These are phyloP conservation scores for Neohortaea acidophila DNA, from an alignment of 495 filamentous ascomycete species.

Conservation along the genomic window DNA sequence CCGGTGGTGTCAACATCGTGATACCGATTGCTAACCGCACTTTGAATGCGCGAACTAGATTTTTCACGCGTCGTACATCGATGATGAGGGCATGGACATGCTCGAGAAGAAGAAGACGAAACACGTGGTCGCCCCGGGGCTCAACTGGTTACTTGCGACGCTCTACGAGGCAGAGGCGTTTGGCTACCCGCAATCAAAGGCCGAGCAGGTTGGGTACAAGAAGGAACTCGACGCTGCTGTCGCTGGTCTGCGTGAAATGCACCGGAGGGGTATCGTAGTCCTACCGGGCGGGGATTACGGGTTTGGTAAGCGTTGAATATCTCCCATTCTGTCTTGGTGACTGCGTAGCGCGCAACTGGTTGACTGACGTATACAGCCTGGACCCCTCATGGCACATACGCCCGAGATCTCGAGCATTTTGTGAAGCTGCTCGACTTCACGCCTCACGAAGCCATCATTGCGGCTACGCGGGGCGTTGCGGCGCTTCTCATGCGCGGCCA, in stretches of 20 bases:
- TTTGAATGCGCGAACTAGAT: no score
- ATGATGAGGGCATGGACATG: conserved; percentile 35
- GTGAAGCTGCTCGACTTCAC: conserved; percentile 37
- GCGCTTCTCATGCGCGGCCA: conserved; percentile 36
- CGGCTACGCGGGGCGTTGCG: conserved; percentile 34
- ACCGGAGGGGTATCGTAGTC: conserved; percentile 32
- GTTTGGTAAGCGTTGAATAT: no score
- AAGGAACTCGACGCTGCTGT: conserved; percentile 32
- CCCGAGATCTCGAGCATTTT: conserved; percentile 36
- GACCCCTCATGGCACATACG: conserved; percentile 8
- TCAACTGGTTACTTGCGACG: conserved; percentile 34
- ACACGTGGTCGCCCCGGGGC: conserved; percentile 33
- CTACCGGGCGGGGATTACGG: conserved; percentile 39
- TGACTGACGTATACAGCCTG: no score
- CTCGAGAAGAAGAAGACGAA: conserved; percentile 33
- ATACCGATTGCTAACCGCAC: no score
- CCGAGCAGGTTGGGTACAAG: conserved; percentile 33
- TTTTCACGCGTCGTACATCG: conserved; percentile 37
- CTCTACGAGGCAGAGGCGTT: conserved; percentile 32
- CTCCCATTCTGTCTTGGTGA: no score
- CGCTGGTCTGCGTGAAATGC: conserved; percentile 33
- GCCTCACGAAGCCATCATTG: conserved; percentile 34
- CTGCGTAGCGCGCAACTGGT: no score
- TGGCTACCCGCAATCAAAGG: conserved; percentile 31
- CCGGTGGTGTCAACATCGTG: no score